Percentiles rank a stretch among this genome's conserved stretches.
These are phyloP conservation scores for Periglandula ipomoeae DNA, from an alignment of 2,329 filamentous ascomycete genomes.

Conservation along the genomic window DNA sequence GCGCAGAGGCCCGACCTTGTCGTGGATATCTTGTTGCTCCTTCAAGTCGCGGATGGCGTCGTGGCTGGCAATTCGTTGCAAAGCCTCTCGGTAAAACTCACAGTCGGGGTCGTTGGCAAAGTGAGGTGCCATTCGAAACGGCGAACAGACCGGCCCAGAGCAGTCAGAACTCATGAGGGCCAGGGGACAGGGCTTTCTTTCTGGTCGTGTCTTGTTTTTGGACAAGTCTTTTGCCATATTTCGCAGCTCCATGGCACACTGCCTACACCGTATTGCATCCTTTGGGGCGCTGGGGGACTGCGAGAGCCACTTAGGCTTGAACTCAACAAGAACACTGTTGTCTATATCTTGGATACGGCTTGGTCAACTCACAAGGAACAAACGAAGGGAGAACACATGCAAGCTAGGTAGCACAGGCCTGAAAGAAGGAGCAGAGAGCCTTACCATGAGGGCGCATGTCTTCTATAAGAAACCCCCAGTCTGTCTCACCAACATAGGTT, in stretches of 20 bases:
- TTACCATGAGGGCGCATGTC: slow-evolving; percentile 50
- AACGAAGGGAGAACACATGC: slow-evolving; percentile 4
- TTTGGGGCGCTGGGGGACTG: slow-evolving; percentile 65
- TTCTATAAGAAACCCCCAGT: slow-evolving; percentile 61
- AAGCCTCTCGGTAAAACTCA: slow-evolving; percentile 16
- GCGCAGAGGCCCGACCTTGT: slow-evolving; percentile 33
- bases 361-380: neutral
- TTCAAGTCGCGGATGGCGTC: slow-evolving; percentile 26
- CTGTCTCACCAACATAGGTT: slow-evolving; percentile 42
- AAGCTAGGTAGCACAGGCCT: neutral
- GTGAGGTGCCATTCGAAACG: slow-evolving; percentile 29
- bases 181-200: slow-evolving; percentile 52
- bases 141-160: slow-evolving; percentile 32
- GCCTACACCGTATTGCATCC: slow-evolving; percentile 58
- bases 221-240: slow-evolving; percentile 24
- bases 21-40: slow-evolving; percentile 30
- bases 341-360: slow-evolving; percentile 14
- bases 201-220: slow-evolving; percentile 24
- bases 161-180: slow-evolving; percentile 47
- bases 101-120: slow-evolving; percentile 20
- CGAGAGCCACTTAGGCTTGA: slow-evolving; percentile 78
- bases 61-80: slow-evolving; percentile 23
- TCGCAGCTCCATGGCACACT: slow-evolving; percentile 51
- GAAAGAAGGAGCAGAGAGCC: neutral
- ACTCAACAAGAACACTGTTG: slow-evolving; percentile 48